Percentiles rank a stretch among this genome's conserved stretches.
phyloP scores from a whole-genome alignment of 257 asterid species.

The Scutellaria galericulata region DNA sequence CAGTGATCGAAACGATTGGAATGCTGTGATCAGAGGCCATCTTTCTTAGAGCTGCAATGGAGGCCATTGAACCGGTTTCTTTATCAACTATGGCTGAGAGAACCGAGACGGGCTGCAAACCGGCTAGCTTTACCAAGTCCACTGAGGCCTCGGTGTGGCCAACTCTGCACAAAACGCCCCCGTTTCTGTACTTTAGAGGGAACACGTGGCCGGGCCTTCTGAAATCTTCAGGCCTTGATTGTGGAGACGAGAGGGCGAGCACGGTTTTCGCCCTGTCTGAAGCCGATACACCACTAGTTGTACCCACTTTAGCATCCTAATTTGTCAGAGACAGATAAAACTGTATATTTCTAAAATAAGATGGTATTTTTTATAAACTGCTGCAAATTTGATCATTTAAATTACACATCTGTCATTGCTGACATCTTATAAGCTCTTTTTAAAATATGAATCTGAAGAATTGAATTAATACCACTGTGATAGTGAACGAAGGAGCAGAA shows the following conservation, averaged over 20 bases:
- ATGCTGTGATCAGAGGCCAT: constrained; percentile 55
- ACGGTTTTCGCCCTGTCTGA: constrained; percentile 81
- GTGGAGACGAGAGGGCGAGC: constrained; percentile 63
- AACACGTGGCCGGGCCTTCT: constrained; percentile 87
- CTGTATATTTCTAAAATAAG: too few relatives aligned
- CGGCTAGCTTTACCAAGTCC: constrained; percentile 65
- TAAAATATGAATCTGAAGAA: too few relatives aligned
- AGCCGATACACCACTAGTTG: constrained; percentile 76
- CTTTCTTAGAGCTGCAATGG: constrained; percentile 51
- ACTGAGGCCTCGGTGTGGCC: constrained; percentile 92
- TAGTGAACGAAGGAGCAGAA: constrained; percentile 82
- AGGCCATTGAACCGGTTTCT: constrained; percentile 73
- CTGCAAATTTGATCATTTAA: background rate
- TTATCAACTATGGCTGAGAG: constrained; percentile 67
- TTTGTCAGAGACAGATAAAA: too few relatives aligned
- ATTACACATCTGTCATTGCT: too few relatives aligned
- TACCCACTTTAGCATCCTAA: constrained; percentile 83
- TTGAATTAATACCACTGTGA: constrained; percentile 68
- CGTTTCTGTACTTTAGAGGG: constrained; percentile 77
- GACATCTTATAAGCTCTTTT: background rate
- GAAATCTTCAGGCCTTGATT: constrained; percentile 73
- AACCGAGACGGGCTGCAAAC: constrained; percentile 63
- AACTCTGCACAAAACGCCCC: constrained; percentile 78
- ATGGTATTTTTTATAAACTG: too few relatives aligned
- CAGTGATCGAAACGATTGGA: constrained; percentile 75